Base-by-base conservation (phyloP, 2,329 filamentous ascomycete genomes). In the Claviceps spartinae region DNA sequence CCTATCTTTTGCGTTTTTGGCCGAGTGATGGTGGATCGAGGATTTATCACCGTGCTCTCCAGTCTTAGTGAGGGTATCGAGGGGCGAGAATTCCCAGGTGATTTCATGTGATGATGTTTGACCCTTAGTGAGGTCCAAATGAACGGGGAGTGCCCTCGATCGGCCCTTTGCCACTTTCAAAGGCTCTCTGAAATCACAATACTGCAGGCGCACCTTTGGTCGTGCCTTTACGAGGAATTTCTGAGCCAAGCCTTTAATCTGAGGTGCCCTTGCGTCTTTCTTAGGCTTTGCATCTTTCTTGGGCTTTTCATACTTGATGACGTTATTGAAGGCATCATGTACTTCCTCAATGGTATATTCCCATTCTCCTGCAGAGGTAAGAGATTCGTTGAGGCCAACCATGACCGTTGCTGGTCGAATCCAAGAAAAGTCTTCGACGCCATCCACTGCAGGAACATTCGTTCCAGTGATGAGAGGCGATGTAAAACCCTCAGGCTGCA, bases 271-370 rank as follows among this genome's bases (percentile, higher is more conserved):
- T 38, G 75, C 72, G n/a, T 93, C 86, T 43, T 93, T 86, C 14
- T 76, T 72, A 3, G 75, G 67, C 4, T 73, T 69, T 3, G 77
- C 72, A 63, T 93, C 86, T 43, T 93, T 86, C 14, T 76, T 72
- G 3, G 75, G 67, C 4, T 73, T 69, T 3, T 77, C 72, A 63
- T 95, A 98, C 56, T 82, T 85, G 54, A 90, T 83, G 40, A 85
- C 71, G 61, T 98, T 98, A 47, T 90, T 90, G 58, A 90, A 85
- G 2, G 82, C 91, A 70, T 98, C 93, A 54, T 88, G 82, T 8
- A 98, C 88, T 65, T 96, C 88, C 59, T 96, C 88, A 50, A 98
- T 82, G 1, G 85, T 83, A 64, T 97, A 98, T 55, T 85, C 76
- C 90, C 91, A 97, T 50, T 82, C 77, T 16, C 91, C 93, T 49